A percentile compares a stretch with the other conserved stretches of the same genome.
Evolutionary conservation across 2,329 filamentous ascomycete genomes (phyloP).

Genomic region (Pleomassaria siparia): DNA sequence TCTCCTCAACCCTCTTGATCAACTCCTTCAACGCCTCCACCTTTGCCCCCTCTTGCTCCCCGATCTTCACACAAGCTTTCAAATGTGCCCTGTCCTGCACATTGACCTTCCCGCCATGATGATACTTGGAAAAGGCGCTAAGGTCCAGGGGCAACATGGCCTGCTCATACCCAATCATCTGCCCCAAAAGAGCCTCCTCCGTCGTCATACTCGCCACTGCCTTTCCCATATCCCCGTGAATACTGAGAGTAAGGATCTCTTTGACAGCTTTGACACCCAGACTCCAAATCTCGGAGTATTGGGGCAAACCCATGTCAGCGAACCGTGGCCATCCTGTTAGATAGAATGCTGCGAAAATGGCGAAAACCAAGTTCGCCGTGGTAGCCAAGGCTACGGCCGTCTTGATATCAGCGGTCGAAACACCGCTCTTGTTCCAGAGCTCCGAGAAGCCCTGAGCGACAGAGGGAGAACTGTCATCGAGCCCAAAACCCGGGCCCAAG

Average conservation of each 20-base stretch:
- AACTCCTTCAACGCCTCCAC: background rate
- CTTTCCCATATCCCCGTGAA: background rate
- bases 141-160: background rate
- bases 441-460: background rate
- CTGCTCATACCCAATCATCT: background rate
- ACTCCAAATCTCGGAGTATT: background rate
- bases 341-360: background rate
- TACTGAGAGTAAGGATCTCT: background rate
- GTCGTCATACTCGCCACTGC: background rate
- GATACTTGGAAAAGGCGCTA: background rate
- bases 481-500: background rate
- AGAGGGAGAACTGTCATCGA: background rate
- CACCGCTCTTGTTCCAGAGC: background rate
- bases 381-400: background rate
- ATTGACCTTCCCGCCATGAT: conserved; percentile 4
- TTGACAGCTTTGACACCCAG: background rate
- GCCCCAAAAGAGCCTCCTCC: background rate
- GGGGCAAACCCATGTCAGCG: background rate
- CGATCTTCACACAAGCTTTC: background rate
- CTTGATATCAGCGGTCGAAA: background rate
- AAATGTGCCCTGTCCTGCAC: background rate
- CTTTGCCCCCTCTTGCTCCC: background rate
- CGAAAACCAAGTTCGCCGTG: background rate
- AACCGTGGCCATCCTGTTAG: background rate
- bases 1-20: background rate